Evolutionary conservation across 2,329 filamentous ascomycete genomes (phyloP).

Genomic region (Saccharata proteae): DNA sequence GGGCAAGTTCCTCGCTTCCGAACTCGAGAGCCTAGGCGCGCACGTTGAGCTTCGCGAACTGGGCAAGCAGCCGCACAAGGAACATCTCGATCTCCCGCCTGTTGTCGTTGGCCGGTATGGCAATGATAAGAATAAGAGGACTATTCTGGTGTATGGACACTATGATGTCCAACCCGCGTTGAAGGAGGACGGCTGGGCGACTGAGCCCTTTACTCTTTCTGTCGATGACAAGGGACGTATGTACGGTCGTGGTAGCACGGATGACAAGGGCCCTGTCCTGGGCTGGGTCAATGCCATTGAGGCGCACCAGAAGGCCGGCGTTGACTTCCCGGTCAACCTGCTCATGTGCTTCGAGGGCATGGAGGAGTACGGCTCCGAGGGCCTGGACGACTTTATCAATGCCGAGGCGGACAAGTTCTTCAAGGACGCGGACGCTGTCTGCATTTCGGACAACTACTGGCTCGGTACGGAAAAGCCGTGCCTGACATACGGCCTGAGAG

Average conservation of each 20-base stretch:
- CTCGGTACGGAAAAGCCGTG: conserved; percentile 97
- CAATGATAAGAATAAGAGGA: conserved; percentile 82
- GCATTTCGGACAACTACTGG: conserved; percentile 99
- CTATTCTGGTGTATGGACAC: conserved; percentile 93
- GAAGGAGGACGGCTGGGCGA: conserved; percentile 89
- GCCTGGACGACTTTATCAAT: conserved; percentile 86
- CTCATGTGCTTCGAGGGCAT: conserved; percentile 99
- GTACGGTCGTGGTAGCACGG: conserved; percentile 90
- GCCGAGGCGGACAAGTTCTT: conserved; percentile 90
- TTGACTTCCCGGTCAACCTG: conserved; percentile 94
- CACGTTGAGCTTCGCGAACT: conserved; percentile 75
- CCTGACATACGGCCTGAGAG: conserved; percentile 90
- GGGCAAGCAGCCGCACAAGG: conserved; percentile 84
- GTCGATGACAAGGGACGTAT: conserved; percentile 87
- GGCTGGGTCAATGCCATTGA: conserved; percentile 98
- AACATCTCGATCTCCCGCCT: conserved; percentile 81
- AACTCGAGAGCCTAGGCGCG: conserved; percentile 75
- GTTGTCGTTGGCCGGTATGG: conserved; percentile 89
- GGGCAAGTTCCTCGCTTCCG: conserved; percentile 77
- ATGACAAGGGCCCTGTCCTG: conserved; percentile 94
- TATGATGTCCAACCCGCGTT: conserved; percentile 97
- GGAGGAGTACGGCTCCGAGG: conserved; percentile 97
- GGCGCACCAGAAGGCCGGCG: conserved; percentile 85
- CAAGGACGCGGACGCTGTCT: conserved; percentile 88
- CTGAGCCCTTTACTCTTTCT: conserved; percentile 80